These are phyloP conservation scores for Globisporangium nagaii DNA, from an alignment of 352 stramenopile genomes.

Conservation along the genomic window DNA sequence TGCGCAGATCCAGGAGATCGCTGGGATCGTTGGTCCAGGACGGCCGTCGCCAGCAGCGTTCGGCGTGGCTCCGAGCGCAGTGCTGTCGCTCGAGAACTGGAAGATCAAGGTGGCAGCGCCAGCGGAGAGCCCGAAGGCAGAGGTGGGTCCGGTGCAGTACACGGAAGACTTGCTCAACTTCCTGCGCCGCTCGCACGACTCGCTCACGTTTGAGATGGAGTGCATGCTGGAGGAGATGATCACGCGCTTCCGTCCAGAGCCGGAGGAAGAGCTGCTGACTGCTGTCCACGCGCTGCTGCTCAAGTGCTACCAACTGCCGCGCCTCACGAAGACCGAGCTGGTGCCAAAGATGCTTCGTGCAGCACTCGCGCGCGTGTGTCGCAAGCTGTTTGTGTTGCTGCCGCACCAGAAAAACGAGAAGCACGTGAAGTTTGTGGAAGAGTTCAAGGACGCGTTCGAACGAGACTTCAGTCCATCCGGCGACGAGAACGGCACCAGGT, in stretches of 20 bases:
- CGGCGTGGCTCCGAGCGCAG: constrained; percentile 49
- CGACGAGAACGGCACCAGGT: constrained; percentile 16
- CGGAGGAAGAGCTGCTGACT: constrained; percentile 96
- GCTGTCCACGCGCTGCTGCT: constrained; percentile 95
- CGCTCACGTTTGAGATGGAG: constrained; percentile 94
- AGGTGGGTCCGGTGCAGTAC: constrained; percentile 85
- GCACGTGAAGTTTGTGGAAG: constrained; percentile 82
- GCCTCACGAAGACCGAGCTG: constrained; percentile 65
- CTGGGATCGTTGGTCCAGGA: constrained; percentile 65
- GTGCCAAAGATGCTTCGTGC: constrained; percentile 88
- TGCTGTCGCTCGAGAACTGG: constrained; percentile 72
- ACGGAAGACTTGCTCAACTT: constrained; percentile 94
- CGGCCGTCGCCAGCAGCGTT: constrained; percentile 59
- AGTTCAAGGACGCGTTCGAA: constrained; percentile 85
- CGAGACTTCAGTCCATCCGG: constrained; percentile 64
- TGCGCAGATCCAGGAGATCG: constrained; percentile 62
- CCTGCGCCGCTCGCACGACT: constrained; percentile 86
- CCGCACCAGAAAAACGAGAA: constrained; percentile 86
- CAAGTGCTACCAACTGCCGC: constrained; percentile 88
- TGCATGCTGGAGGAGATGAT: constrained; percentile 99
- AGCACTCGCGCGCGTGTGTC: constrained; percentile 88
- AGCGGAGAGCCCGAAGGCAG: constrained; percentile 38
- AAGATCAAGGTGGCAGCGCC: constrained; percentile 49
- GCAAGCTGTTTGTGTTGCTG: constrained; percentile 88
- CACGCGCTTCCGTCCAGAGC: constrained; percentile 94